A percentile compares a stretch with the other conserved stretches of the same genome.
Evolutionary conservation across 257 asterid species (phyloP).

Genomic region (Nicotiana attenuata): DNA sequence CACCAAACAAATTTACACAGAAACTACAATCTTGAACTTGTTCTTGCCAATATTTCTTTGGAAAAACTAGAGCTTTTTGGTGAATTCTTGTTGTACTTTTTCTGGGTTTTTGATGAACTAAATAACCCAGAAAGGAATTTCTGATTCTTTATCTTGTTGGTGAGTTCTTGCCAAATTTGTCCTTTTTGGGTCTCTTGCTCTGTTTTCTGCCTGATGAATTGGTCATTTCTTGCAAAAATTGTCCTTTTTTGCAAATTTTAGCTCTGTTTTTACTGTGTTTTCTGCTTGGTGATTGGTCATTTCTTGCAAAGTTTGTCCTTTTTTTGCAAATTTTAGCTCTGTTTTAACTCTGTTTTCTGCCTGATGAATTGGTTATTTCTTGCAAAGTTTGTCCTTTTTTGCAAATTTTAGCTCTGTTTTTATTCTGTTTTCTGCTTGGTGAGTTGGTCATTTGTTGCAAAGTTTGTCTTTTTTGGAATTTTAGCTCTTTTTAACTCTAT

Average conservation of each 20-base stretch:
- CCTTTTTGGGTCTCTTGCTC: not conserved
- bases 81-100: not conserved
- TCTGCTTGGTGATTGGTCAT: not conserved
- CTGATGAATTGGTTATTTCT: too few species aligned
- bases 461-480: too few species aligned
- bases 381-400: too few species aligned
- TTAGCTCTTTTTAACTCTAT: too few species aligned
- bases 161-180: not conserved
- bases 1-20: not conserved
- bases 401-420: too few species aligned
- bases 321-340: not conserved
- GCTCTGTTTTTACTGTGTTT: not conserved
- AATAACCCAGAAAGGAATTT: not conserved
- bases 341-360: not conserved
- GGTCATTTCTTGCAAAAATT: too few species aligned
- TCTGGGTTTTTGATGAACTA: not conserved
- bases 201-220: too few species aligned
- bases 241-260: too few species aligned
- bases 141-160: not conserved
- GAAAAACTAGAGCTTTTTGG: not conserved
- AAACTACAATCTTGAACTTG: not conserved
- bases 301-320: not conserved
- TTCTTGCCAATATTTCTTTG: not conserved
- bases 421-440: too few species aligned
- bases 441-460: too few species aligned